A percentile compares a stretch with the other conserved stretches of the same genome.
These are phyloP conservation scores for Westerdykella aurantiaca DNA, from an alignment of 2,329 filamentous ascomycete species.

Conservation along the genomic window DNA sequence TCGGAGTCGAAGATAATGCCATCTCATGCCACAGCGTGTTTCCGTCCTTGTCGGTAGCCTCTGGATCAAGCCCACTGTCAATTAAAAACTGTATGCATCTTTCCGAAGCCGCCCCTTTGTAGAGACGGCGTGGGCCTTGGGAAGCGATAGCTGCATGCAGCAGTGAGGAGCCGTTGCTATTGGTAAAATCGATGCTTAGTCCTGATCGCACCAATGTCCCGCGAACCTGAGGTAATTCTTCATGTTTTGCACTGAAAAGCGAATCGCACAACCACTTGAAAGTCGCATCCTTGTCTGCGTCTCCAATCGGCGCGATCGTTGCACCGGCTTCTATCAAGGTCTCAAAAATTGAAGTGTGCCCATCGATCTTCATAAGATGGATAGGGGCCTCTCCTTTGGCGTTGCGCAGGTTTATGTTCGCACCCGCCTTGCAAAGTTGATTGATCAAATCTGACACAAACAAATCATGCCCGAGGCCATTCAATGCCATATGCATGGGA, in stretches of 20 bases:
- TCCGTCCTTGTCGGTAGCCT: conserved; percentile 1
- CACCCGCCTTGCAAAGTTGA: not conserved
- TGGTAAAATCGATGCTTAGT: not conserved
- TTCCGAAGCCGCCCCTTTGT: too few species aligned
- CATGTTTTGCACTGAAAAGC: too few species aligned
- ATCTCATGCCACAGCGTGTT: conserved; percentile 4
- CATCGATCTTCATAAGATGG: conserved; percentile 6
- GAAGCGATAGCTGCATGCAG: not conserved
- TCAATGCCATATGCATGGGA: conserved; percentile 1
- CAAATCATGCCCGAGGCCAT: not conserved
- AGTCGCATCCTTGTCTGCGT: not conserved
- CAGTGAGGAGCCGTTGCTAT: not conserved
- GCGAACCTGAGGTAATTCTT: too few species aligned
- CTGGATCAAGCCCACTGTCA: conserved; percentile 13
- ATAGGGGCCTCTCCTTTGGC: conserved; percentile 17
- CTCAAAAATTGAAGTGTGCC: not conserved
- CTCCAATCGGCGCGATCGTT: not conserved
- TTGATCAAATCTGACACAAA: too few species aligned
- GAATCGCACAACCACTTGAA: not conserved
- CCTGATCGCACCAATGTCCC: not conserved
- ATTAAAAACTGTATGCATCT: conserved; percentile 9
- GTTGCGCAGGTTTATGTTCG: conserved; percentile 9
- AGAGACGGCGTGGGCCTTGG: too few species aligned
- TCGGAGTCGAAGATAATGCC: not conserved
- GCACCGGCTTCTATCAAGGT: not conserved